A percentile compares a stretch with the other conserved stretches of the same genome.
Evolutionary conservation across 1,284 basidiomycete genomes (phyloP).

Genomic region (Coniferiporia weirii): DNA sequence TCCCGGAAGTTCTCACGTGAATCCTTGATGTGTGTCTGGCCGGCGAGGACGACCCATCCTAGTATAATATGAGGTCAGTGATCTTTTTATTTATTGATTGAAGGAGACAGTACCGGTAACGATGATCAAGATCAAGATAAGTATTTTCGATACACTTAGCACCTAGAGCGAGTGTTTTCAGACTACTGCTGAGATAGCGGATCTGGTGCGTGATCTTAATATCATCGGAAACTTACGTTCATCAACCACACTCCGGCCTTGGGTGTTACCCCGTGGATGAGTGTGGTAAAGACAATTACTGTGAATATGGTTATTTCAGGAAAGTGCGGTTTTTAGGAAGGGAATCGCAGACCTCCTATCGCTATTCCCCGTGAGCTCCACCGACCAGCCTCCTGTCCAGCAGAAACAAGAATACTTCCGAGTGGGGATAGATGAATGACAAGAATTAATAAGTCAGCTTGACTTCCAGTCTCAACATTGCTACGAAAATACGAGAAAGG

Average conservation of each 20-base stretch:
- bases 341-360: constrained; percentile 38
- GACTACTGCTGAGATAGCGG: neutral
- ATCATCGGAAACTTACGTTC: constrained; percentile 33
- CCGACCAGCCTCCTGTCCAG: constrained; percentile 33
- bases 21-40: constrained; percentile 38
- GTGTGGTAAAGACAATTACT: constrained; percentile 41
- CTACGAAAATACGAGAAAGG: constrained; percentile 5
- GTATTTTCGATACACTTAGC: constrained; percentile 38
- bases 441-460: neutral
- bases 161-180: constrained; percentile 21
- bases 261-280: constrained; percentile 43
- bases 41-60: constrained; percentile 36
- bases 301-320: neutral
- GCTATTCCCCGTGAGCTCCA: constrained; percentile 57
- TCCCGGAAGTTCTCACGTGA: constrained; percentile 43
- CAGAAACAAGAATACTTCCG: constrained; percentile 45
- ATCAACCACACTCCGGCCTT: constrained; percentile 41
- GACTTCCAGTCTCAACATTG: neutral
- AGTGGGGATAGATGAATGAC: neutral
- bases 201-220: neutral
- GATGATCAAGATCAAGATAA: constrained; percentile 37
- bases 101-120: constrained; percentile 27
- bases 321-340: neutral
- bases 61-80: neutral
- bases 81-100: neutral